Evolutionary conservation across 768 basidiomycete genomes (phyloP), one percentile per base, ranked within the genome.

Genomic region (Tylopilus rubrobrunneus): DNA sequence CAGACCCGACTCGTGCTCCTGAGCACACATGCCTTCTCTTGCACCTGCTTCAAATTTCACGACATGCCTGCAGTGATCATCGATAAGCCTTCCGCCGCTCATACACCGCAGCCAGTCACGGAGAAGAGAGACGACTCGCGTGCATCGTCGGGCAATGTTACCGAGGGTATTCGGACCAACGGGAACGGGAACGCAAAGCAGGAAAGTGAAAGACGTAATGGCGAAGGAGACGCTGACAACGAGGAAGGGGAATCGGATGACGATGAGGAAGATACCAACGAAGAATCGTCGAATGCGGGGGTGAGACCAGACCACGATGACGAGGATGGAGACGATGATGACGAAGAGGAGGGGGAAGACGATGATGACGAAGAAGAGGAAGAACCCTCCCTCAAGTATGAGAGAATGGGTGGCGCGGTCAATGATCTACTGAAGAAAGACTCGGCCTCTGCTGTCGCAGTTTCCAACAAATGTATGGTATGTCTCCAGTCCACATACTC

Each of bases 341-440:
- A 44, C 1, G 67, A 61, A 0, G 66, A 63, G 0, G 68, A 61
- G 0, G 80, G 78, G 0, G 82, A 81, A 0, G 83, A 83, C 0
- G 80, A 80, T 0, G 85, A 83, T 0, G 84, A 85, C 0, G 86
- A 86, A 0, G 93, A 93, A 2, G 92, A 95, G 27, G 91, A 94
- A 19, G 94, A 96, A 73, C 94, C 90, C 34, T 81, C 88, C 0
- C 77, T 98, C 62, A 98, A 98, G 68, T 98, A 98, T 65, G 85
- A 89, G 60, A 83, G 88, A 42, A 79, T 97, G 50, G 79, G 79
- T 23, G 89, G 91, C 2, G 71, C 80, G 0, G 73, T 89, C 28
- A 81, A 83, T 5, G 89, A 91, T 61, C 72, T 97, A 28, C 78
- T 98, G 51, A 85, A 84, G 74, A 95, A 90, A 68, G 96, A 97